Evolutionary conservation across 495 filamentous ascomycete species (phyloP).

Genomic region (Neurospora hispaniola): DNA sequence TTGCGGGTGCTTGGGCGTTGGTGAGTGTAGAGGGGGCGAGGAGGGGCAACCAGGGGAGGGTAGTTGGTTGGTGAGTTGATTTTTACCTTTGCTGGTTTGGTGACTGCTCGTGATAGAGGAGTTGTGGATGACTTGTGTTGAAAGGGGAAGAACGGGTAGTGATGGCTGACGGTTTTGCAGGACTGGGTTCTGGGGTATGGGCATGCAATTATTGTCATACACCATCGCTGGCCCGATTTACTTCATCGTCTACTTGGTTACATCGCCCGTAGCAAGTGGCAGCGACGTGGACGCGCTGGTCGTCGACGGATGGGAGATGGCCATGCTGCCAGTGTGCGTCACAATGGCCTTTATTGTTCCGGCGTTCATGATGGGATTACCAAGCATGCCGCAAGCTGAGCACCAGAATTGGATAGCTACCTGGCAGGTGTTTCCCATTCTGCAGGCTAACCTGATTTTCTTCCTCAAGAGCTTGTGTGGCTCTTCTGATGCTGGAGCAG

Average conservation of each 20-base stretch:
- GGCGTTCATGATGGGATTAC: slow-evolving; percentile 40
- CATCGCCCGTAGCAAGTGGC: slow-evolving; percentile 37
- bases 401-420: slow-evolving; percentile 49
- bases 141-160: not conserved
- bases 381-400: slow-evolving; percentile 29
- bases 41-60: slow-evolving; percentile 39
- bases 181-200: slow-evolving; percentile 39
- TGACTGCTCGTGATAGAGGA: not conserved
- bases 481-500: not conserved
- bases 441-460: slow-evolving; percentile 26
- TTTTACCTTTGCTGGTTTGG: not conserved
- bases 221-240: slow-evolving; percentile 45
- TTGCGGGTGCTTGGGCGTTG: slow-evolving; percentile 45
- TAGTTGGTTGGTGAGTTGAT: slow-evolving; percentile 40
- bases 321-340: slow-evolving; percentile 37
- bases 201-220: slow-evolving; percentile 43
- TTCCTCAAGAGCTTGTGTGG: slow-evolving; percentile 15
- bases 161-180: slow-evolving; percentile 15
- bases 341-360: slow-evolving; percentile 42
- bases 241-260: slow-evolving; percentile 40
- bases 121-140: not conserved
- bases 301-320: slow-evolving; percentile 32
- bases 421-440: slow-evolving; percentile 52
- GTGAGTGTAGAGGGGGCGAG: slow-evolving; percentile 47
- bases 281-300: slow-evolving; percentile 31